A percentile compares a stretch with the other conserved stretches of the same genome.
Conservation (phyloP, 768 basidiomycete genomes). For the Coprinellus micaceus region DNA sequence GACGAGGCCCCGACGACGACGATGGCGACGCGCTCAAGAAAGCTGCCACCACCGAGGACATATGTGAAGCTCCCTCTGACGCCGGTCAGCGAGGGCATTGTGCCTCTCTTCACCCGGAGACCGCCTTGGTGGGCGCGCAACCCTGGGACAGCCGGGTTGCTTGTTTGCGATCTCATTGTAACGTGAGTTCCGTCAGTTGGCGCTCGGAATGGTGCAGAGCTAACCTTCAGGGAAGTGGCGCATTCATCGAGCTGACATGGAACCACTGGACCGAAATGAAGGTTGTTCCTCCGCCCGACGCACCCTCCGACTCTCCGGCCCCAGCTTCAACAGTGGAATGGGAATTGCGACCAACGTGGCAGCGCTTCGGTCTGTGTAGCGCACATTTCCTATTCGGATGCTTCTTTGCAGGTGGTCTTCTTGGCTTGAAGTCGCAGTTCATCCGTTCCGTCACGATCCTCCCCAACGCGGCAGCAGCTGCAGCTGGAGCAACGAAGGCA, state of each 20-base stretch:
- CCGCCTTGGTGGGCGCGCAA: slow-evolving; percentile 7
- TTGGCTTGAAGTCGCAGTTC: not conserved
- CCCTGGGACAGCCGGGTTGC: not conserved
- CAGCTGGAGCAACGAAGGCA: not conserved
- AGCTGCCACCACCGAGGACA: not conserved
- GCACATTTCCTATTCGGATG: slow-evolving; percentile 7
- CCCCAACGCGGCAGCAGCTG: not conserved
- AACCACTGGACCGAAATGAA: slow-evolving; percentile 9
- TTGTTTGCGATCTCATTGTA: slow-evolving; percentile 2
- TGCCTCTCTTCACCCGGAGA: not conserved
- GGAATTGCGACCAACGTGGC: slow-evolving; percentile 8
- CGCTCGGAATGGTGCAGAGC: not conserved
- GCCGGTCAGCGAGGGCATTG: not conserved
- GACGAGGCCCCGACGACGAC: too few relatives aligned
- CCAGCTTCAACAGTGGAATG: not conserved
- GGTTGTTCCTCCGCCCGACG: not conserved
- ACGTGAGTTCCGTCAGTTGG: not conserved
- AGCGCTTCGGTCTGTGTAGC: slow-evolving; percentile 5
- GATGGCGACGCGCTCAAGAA: not conserved
- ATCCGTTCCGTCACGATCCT: slow-evolving; percentile 7
- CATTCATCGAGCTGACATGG: slow-evolving; percentile 5
- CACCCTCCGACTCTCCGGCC: not conserved
- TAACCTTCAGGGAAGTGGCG: not conserved
- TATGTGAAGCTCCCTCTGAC: not conserved
- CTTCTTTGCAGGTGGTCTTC: slow-evolving; percentile 8